Percentiles rank a stretch among this genome's conserved stretches.
phyloP scores from a whole-genome alignment of 306 rosid genomes.

The Dicorynia guianensis region DNA sequence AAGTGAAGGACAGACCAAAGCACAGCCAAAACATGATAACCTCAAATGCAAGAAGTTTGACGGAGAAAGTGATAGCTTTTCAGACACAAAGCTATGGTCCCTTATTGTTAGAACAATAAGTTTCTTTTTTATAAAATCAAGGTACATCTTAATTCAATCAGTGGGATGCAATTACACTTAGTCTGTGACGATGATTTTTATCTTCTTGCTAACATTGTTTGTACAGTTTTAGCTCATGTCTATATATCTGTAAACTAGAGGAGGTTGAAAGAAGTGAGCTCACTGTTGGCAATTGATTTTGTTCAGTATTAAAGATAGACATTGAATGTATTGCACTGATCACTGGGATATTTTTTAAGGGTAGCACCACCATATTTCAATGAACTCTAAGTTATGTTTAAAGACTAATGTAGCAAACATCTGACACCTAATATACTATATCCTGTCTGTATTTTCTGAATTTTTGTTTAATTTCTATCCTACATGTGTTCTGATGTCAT shows the following conservation, averaged over 20 bases:
- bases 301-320: not conserved
- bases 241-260: no score
- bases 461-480: not conserved
- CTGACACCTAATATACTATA: not conserved
- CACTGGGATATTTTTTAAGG: not conserved
- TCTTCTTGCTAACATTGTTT: not conserved
- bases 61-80: slow-evolving; percentile 26
- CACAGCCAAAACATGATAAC: slow-evolving; percentile 35
- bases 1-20: slow-evolving; percentile 27
- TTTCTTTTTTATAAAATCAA: slow-evolving; percentile 65
- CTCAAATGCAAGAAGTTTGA: slow-evolving; percentile 33
- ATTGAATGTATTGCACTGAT: not conserved
- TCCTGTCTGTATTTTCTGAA: no score
- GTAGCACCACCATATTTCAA: not conserved
- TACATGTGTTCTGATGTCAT: slow-evolving; percentile 22
- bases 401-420: not conserved
- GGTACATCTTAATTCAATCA: slow-evolving; percentile 51
- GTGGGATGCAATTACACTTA: no score
- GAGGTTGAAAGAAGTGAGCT: not conserved
- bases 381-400: not conserved
- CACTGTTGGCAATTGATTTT: not conserved
- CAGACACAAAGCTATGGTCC: slow-evolving; percentile 56
- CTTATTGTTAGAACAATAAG: slow-evolving; percentile 62
- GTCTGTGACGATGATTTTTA: no score
- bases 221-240: not conserved